phyloP scores from a whole-genome alignment of 2,329 filamentous ascomycete species.

The Pezicula radicicola region DNA sequence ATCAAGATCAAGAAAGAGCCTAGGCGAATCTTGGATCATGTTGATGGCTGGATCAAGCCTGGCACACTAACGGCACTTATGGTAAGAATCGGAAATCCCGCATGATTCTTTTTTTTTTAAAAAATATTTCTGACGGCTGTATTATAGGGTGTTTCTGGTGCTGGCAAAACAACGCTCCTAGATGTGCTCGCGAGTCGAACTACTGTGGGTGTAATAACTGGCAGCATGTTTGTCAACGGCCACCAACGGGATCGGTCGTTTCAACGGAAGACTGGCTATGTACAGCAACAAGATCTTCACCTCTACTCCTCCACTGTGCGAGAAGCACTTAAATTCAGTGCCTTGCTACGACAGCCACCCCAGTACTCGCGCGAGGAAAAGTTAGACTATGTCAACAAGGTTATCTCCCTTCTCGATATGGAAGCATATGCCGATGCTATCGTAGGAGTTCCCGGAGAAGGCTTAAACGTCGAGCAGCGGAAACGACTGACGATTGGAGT shows the following conservation, averaged over 20 bases:
- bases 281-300: conserved; percentile 90
- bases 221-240: conserved; percentile 72
- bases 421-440: conserved; percentile 85
- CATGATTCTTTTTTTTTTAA: too few species aligned
- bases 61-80: conserved; percentile 67
- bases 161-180: conserved; percentile 81
- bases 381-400: conserved; percentile 81
- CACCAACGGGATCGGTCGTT: conserved; percentile 62
- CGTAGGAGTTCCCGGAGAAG: conserved; percentile 87
- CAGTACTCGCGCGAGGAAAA: conserved; percentile 72
- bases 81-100: too few species aligned
- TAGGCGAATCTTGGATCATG: conserved; percentile 63
- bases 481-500: conserved; percentile 89
- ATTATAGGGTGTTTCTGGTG: conserved; percentile 48
- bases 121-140: too few species aligned
- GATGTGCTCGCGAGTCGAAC: conserved; percentile 77
- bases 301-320: conserved; percentile 80
- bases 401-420: conserved; percentile 90
- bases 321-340: conserved; percentile 83
- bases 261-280: conserved; percentile 89
- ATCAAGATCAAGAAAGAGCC: conserved; percentile 65
- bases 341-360: conserved; percentile 80
- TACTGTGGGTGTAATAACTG: conserved; percentile 84
- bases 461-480: conserved; percentile 49
- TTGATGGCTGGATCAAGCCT: conserved; percentile 70